Evolutionary conservation across 1,284 basidiomycete genomes (phyloP).

Genomic region (Xanthoconium separans): DNA sequence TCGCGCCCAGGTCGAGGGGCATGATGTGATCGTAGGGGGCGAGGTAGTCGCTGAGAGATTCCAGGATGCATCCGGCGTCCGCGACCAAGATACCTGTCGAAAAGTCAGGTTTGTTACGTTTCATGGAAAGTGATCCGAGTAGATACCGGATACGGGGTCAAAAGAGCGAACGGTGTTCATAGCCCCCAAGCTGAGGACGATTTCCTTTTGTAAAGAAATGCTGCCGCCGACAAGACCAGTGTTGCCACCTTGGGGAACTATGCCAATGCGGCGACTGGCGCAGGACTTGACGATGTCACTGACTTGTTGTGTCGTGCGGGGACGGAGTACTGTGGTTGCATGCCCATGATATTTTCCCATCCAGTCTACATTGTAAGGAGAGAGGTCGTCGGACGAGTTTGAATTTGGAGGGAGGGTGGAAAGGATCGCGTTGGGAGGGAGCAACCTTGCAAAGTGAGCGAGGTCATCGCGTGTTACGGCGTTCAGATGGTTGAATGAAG

Average conservation of each 20-base stretch:
- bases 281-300: conserved; percentile 87
- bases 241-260: conserved; percentile 98
- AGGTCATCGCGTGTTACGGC: conserved; percentile 57
- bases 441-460: conserved; percentile 60
- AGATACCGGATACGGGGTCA: conserved; percentile 83
- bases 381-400: conserved; percentile 64
- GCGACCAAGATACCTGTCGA: conserved; percentile 66
- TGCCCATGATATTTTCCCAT: conserved; percentile 94
- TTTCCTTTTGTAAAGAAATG: conserved; percentile 87
- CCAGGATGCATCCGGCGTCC: conserved; percentile 95
- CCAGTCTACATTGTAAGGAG: conserved; percentile 91
- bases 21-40: conserved; percentile 92
- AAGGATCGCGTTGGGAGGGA: conserved; percentile 59
- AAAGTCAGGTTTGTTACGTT: background rate
- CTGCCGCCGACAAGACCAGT: conserved; percentile 98
- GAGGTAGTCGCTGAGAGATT: conserved; percentile 85
- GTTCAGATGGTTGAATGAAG: conserved; percentile 35
- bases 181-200: conserved; percentile 82
- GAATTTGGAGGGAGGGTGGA: conserved; percentile 59
- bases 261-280: conserved; percentile 73
- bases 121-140: conserved; percentile 11
- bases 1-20: conserved; percentile 97
- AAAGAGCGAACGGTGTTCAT: conserved; percentile 89
- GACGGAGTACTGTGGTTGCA: conserved; percentile 85
- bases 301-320: conserved; percentile 86